Evolutionary conservation across 768 basidiomycete genomes (phyloP).

Genomic region (Mycena galopus): DNA sequence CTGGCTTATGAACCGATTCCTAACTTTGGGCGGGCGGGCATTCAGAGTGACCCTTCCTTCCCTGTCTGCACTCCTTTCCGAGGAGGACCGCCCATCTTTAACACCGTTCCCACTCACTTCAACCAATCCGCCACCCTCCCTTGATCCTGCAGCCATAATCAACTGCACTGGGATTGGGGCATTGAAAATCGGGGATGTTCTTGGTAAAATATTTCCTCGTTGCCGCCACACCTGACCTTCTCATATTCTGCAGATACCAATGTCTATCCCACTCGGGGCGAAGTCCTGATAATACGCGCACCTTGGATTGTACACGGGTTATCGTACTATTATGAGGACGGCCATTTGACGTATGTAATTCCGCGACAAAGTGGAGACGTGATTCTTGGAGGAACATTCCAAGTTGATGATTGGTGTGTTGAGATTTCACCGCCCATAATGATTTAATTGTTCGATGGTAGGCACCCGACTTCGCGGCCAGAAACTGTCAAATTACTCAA

Average conservation of each 20-base stretch:
- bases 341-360: slow-evolving; percentile 27
- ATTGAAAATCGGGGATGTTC: slow-evolving; percentile 66
- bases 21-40: slow-evolving; percentile 22
- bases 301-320: slow-evolving; percentile 49
- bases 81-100: slow-evolving; percentile 21
- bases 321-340: slow-evolving; percentile 3
- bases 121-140: not conserved
- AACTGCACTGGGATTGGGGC: slow-evolving; percentile 52
- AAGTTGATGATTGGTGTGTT: slow-evolving; percentile 25
- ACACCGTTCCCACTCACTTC: slow-evolving; percentile 10
- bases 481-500: slow-evolving; percentile 30
- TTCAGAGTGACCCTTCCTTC: slow-evolving; percentile 31
- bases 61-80: slow-evolving; percentile 27
- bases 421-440: not conserved
- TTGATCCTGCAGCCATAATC: slow-evolving; percentile 27
- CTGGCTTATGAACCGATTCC: slow-evolving; percentile 26
- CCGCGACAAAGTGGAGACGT: slow-evolving; percentile 35
- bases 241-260: not conserved
- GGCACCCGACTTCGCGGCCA: slow-evolving; percentile 24
- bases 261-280: slow-evolving; percentile 71
- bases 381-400: slow-evolving; percentile 33
- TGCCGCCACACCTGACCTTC: not conserved
- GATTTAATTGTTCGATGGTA: not conserved
- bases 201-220: slow-evolving; percentile 53
- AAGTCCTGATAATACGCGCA: slow-evolving; percentile 69